Base-by-base conservation (phyloP, 2,329 filamentous ascomycete genomes). In the Colletotrichum somersetense region DNA sequence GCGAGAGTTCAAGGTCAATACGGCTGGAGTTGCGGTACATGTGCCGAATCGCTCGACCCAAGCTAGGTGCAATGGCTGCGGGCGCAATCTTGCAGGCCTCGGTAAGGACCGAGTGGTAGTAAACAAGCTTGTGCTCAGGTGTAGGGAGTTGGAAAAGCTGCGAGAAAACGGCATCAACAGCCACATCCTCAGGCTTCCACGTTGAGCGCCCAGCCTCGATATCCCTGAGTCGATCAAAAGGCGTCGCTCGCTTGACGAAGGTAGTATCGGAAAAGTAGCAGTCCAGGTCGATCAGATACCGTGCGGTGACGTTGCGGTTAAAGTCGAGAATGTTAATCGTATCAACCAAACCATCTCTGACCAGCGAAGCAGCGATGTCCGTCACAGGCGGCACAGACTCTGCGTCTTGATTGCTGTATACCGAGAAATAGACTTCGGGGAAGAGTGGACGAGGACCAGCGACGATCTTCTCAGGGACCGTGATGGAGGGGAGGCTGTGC, bases 171-270 rank as follows among this genome's bases (percentile, higher is more conserved):
- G 96, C 95, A 81, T 99, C 96, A n/a, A 99, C 94, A 3, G 93
- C 93, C 71, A 98, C 93, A 82, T 99, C 96, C 83, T 99, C 96
- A 0, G 96, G 95, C 82, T 99, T 99, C 96, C 96, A 99, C 0
- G 94, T 95, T 18, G 92, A 90, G 74, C 88, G 88, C 66, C 89
- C 87, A 1, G 83, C 84, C 44, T 90, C 89, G 23, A 92, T 86
- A 57, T 91, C 91, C 44, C 92, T 89, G 61, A 99, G 89, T 78
- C 95, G 92, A 80, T 99, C 96, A 78, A 97, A 98, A 0, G 95
- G 91, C 1, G 94, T 98, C 1, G 94, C 95, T 70, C 96, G 92
- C 83, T 97, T 97, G 69, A 97, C 91, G 81, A 99, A 99, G 1
- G 94, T 98, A 66, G 91, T 90, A 12, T 93, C 90, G 0, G 95